These are phyloP conservation scores for Lactarius sanguifluus DNA, from an alignment of 768 basidiomycete species.

Conservation along the genomic window DNA sequence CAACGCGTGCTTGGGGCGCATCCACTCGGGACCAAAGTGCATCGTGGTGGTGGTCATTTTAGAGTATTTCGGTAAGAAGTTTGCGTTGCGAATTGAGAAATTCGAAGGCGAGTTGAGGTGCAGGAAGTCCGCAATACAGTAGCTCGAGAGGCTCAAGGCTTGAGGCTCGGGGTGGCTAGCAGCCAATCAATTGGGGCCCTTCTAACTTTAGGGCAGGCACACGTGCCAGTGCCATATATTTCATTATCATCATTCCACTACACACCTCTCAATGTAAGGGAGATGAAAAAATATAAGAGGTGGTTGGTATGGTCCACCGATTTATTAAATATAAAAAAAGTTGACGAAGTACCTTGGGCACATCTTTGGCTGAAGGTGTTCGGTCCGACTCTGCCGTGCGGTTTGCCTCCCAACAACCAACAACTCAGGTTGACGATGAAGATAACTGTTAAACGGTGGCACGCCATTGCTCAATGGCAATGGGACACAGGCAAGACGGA, in stretches of 20 bases:
- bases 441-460: conserved; percentile 80
- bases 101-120: conserved; percentile 17
- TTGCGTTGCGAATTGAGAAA: conserved; percentile 1
- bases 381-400: conserved; percentile 17
- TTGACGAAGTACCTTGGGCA: not conserved
- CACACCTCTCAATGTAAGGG: not conserved
- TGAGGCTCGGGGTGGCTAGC: not conserved
- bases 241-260: not conserved
- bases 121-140: conserved; percentile 3
- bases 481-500: conserved; percentile 60
- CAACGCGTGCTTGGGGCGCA: conserved; percentile 74
- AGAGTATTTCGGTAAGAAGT: conserved; percentile 11
- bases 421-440: conserved; percentile 52
- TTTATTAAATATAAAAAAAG: not conserved
- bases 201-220: conserved; percentile 26
- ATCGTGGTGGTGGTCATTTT: conserved; percentile 65
- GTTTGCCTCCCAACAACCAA: not conserved
- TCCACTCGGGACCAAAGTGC: conserved; percentile 94
- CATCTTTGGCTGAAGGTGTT: not conserved
- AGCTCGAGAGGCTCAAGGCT: conserved; percentile 20
- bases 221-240: not conserved
- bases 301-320: not conserved
- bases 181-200: conserved; percentile 16
- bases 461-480: conserved; percentile 86
- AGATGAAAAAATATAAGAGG: not conserved